Evolutionary conservation across 495 filamentous ascomycete species (phyloP), one percentile per base, ranked within the genome.

Genomic region (Daldinia grandis): DNA sequence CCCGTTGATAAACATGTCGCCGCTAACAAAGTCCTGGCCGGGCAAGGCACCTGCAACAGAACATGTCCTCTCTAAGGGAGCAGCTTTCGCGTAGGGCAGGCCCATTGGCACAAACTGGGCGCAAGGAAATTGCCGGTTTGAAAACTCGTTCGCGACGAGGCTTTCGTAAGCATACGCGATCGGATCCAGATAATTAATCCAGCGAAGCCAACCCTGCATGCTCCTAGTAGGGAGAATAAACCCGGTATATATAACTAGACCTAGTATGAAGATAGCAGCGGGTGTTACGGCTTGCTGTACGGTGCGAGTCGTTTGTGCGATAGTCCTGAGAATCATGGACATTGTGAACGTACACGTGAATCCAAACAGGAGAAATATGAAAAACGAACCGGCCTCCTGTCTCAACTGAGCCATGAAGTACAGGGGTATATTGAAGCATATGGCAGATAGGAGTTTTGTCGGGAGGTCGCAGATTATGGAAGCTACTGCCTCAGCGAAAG

Each of bases 131-230:
- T 86, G 57, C 7, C 91, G 87, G 35, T 80, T 76, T 67, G 86
- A 82, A 75, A 95, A 97, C 78, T 97, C 93, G 73, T 97, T 98
- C 71, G 95, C 87, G 88, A 97, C 28, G 7, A 93, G 67, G 5
- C 81, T 87, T 79, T 92, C 93, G 57, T 93, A 94, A 3, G 84
- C 88, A 68, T 95, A 97, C 40, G 88, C 87, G 5, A 97, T 84
- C 0, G 92, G 93, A 68, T 96, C 93, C 56, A 95, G 86, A 86
- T 88, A 94, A 3, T 86, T 85, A 7, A 97, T 81, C 93, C 93
- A 97, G 56, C 86, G 85, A 56, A 94, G 89, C 91, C 91, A 96
- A 0, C 90, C 88, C 59, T 88, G 87, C 92, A 95, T 94, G 60
- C 89, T 85, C 44, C 78, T 82, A 0, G 86, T 87, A 2, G 92